Evolutionary conservation across 129 eudicot species (phyloP), one percentile per base, ranked within the genome.

Genomic region (Escallonia rubra): DNA sequence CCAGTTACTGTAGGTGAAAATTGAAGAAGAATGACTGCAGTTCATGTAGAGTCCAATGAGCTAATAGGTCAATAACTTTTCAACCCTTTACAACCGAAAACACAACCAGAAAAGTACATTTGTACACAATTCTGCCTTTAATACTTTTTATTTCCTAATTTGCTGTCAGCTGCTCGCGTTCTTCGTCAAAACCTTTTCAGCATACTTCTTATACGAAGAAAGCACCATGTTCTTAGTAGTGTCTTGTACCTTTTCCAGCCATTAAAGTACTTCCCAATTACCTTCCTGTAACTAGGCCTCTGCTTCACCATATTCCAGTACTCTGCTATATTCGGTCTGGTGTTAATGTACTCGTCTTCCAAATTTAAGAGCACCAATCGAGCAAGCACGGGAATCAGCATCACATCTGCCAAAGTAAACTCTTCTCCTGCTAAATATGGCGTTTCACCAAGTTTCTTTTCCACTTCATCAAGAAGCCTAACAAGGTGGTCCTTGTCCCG

Each of bases 211-310:
- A 83, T n/a, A 8, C 72, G 81, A 68, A 91, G 67, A 53, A 81
- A 70, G 57, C 83, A 81, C 96, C 97, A 91, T 0, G 94, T 85
- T 72, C 80, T 91, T 1, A 83, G n/a, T 64, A 91, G 71, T 40
- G 87, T 88, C 66, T 71, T 88, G 10, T 76, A 87, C 69, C 87
- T 79, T 47, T 74, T 88, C 96, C 94, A 85, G n/a, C 97, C 97
- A 65, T 66, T 53, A 66, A 88, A 87, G 68, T 88, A 69, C 75
- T 70, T 88, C 41, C 93, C 94, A 6, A 91, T 88, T 64, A 91
- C 97, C 52, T 79, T 86, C 74, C 80, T 78, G 63, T 88, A 91
- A 66, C 97, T 91, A 39, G 89, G 83, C 74, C 96, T 77, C 63
- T 59, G 69, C 57, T 74, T 78, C 74, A 88, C 89, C 85, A 75